Evolutionary conservation across 345 rosid species (phyloP).

Genomic region (Draba incana): DNA sequence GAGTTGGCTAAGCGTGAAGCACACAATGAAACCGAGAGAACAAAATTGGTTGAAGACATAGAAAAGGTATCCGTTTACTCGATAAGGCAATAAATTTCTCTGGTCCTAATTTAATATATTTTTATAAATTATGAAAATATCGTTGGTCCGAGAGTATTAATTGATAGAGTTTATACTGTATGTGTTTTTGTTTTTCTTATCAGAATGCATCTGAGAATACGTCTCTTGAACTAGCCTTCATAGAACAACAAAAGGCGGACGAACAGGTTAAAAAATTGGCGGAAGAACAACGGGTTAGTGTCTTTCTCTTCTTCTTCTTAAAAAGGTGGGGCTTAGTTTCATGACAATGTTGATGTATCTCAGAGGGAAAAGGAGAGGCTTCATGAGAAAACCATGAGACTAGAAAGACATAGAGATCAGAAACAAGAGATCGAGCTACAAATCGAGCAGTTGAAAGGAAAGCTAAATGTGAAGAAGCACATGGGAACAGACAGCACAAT

Average conservation of each 20-base stretch:
- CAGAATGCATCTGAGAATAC: constrained; percentile 79
- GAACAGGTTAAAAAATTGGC: constrained; percentile 79
- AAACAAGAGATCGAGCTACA: constrained; percentile 87
- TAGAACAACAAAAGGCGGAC: constrained; percentile 86
- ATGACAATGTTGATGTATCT: constrained; percentile 4
- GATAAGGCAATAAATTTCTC: too few relatives aligned
- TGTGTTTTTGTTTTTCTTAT: background rate
- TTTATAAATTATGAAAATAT: too few relatives aligned
- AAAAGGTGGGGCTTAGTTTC: background rate
- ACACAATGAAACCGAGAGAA: constrained; percentile 55
- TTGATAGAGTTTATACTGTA: too few relatives aligned
- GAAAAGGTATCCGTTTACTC: constrained; percentile 51
- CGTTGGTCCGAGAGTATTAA: too few relatives aligned
- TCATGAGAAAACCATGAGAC: constrained; percentile 70
- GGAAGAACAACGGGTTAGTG: constrained; percentile 76
- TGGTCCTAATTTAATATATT: too few relatives aligned
- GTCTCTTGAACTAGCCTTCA: constrained; percentile 71
- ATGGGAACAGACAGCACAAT: constrained; percentile 80
- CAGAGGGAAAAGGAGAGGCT: constrained; percentile 87
- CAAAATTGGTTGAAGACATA: constrained; percentile 60
- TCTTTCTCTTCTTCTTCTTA: constrained; percentile 3
- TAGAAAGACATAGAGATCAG: constrained; percentile 74
- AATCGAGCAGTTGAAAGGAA: constrained; percentile 74
- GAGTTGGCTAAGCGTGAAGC: constrained; percentile 89
- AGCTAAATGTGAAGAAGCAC: constrained; percentile 75